Base-by-base conservation (phyloP, 148 eudicot genomes). In the Cornus suecica region DNA sequence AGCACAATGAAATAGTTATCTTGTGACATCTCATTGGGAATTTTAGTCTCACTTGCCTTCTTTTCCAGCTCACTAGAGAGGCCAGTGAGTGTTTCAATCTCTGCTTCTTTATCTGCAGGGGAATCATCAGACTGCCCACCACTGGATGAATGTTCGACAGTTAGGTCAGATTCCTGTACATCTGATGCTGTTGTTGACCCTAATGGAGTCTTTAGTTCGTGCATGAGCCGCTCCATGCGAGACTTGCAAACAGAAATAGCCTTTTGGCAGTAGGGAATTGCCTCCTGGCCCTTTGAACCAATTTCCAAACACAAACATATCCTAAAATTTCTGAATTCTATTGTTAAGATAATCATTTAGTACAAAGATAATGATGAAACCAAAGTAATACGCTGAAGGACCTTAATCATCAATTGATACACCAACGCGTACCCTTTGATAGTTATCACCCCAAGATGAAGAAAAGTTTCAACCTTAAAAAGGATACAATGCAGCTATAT, bases 401-500 rank as follows among this genome's bases (percentile, higher is more conserved):
- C 56, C 41, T 6, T 10, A 65, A 29, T 34, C 32, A 63, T 56
- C 7, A 27, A 48, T 42, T 56, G 30, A 25, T n/a, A 70, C 45
- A 42, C 29, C 15, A 37, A 37, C 7, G 14, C 10, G 26, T 26
- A 25, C 62, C n/a, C 62, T 18, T 0, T 6, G 13, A 65, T 48
- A 45, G 30, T 22, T 22, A 65, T 27, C 60, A 65, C 26, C 56
- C 0, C 22, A 65, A n/a, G 13, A 42, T 74, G 22, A 11, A 64
- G 42, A 28, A 26, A 18, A 58, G 62, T 66, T 23, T 22, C 25
- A 66, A 66, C 48, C 30, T 45, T 20, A 7, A 51, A 73, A 84
- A 91, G 94, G 97, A 95, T 93, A 93, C 99, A 95, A 77, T 73
- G 91, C 97, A 78, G 96, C 97, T 63, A 90, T 77, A 80, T 76